phyloP scores from a whole-genome alignment of 495 filamentous ascomycete genomes.

The Penicillium egyptiacum region DNA sequence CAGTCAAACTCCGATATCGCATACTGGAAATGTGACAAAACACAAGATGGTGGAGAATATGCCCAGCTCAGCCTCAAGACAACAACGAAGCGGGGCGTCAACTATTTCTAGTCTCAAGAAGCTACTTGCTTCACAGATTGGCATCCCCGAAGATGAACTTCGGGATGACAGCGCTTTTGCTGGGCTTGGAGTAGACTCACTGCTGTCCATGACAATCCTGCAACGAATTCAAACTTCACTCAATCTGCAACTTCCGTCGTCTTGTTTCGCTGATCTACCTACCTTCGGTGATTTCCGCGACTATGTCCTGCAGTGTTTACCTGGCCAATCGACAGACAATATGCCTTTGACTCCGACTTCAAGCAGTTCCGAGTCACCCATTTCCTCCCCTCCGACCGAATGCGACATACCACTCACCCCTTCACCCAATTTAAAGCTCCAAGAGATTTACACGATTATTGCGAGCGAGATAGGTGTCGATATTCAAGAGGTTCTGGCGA shows the following conservation, averaged over 20 bases:
- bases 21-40: too few relatives aligned
- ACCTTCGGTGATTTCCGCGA: not conserved
- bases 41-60: too few relatives aligned
- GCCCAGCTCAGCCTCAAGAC: too few relatives aligned
- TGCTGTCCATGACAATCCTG: not conserved
- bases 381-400: not conserved
- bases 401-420: not conserved
- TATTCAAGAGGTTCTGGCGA: not conserved
- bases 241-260: not conserved
- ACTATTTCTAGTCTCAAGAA: not conserved
- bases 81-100: too few relatives aligned
- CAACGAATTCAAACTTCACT: not conserved
- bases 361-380: not conserved
- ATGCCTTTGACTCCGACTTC: not conserved
- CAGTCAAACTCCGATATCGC: too few relatives aligned
- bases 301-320: not conserved
- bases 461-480: conserved; percentile 1
- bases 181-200: not conserved
- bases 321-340: not conserved
- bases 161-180: not conserved
- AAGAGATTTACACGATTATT: not conserved
- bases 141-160: not conserved
- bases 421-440: too few relatives aligned
- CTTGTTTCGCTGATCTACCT: not conserved
- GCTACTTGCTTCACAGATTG: not conserved